Evolutionary conservation across 2,329 filamentous ascomycete genomes (phyloP).

Genomic region (Pezicula neosporulosa): DNA sequence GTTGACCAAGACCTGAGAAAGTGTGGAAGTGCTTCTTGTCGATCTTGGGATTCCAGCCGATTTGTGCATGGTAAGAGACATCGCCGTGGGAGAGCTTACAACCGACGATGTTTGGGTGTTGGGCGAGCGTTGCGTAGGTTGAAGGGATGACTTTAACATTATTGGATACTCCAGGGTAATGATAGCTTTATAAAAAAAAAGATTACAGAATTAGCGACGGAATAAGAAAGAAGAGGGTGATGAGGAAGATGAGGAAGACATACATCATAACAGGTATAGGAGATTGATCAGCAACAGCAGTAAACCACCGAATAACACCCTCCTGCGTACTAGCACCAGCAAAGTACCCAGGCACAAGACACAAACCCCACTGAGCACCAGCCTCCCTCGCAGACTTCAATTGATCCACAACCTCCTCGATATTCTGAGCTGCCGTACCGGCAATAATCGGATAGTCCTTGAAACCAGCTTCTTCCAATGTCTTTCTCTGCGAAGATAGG

Average conservation of each 20-base stretch:
- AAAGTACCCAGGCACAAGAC: slow-evolving; percentile 64
- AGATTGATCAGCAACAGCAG: slow-evolving; percentile 55
- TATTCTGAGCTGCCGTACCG: slow-evolving; percentile 53
- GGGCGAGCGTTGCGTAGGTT: slow-evolving; percentile 53
- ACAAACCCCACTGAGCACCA: slow-evolving; percentile 59
- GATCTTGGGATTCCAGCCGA: slow-evolving; percentile 56
- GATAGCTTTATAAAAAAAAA: slow-evolving; percentile 40
- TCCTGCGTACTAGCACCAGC: slow-evolving; percentile 54
- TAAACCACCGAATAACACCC: slow-evolving; percentile 59
- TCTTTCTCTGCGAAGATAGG: slow-evolving; percentile 49
- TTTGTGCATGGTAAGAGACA: slow-evolving; percentile 59
- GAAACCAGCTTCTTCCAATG: slow-evolving; percentile 51
- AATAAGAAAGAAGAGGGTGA: slow-evolving; percentile 9
- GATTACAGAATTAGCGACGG: not conserved
- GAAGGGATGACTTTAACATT: slow-evolving; percentile 55
- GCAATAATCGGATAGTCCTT: slow-evolving; percentile 57
- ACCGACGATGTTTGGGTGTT: slow-evolving; percentile 64
- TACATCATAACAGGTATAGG: slow-evolving; percentile 59
- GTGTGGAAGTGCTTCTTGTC: slow-evolving; percentile 56
- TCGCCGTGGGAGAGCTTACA: slow-evolving; percentile 69
- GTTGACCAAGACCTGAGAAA: slow-evolving; percentile 64
- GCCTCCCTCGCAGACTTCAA: slow-evolving; percentile 46
- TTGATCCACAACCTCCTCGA: slow-evolving; percentile 53
- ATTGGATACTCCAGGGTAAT: slow-evolving; percentile 64
- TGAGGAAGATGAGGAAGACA: too few relatives aligned